Percentiles rank a stretch among this genome's conserved stretches.
Evolutionary conservation across 2,329 filamentous ascomycete species (phyloP).

Genomic region (Teratosphaeria zuluensis): DNA sequence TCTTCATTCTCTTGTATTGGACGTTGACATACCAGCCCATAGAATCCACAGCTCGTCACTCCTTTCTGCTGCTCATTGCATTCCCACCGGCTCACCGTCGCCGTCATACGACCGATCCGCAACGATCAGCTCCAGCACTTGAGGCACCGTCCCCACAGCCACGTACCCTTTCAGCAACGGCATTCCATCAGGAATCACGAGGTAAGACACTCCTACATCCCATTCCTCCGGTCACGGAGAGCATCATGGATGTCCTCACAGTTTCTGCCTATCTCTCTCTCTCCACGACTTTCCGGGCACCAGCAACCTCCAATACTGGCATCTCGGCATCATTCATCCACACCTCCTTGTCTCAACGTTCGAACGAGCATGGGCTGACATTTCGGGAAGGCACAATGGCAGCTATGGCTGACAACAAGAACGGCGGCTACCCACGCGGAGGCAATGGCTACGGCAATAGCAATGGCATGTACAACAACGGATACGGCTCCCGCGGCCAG

Average conservation of each 20-base stretch:
- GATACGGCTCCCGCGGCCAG: slow-evolving; percentile 20
- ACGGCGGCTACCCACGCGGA: slow-evolving; percentile 20
- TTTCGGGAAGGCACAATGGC: slow-evolving; percentile 15
- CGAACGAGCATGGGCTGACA: background rate
- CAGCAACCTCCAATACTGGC: background rate
- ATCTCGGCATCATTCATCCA: background rate
- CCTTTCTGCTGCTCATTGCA: slow-evolving; percentile 19
- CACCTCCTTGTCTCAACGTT: background rate
- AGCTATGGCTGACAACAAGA: slow-evolving; percentile 25
- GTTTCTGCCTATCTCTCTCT: background rate
- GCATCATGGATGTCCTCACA: background rate
- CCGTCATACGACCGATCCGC: background rate
- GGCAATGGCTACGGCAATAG: slow-evolving; percentile 21
- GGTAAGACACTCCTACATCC: background rate
- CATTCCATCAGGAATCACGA: background rate
- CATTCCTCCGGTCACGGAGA: background rate
- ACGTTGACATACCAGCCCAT: slow-evolving; percentile 24
- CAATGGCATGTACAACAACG: slow-evolving; percentile 21
- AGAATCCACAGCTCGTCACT: slow-evolving; percentile 25
- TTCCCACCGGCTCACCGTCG: slow-evolving; percentile 10
- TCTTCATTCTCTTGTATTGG: slow-evolving; percentile 30
- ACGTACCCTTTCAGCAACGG: background rate
- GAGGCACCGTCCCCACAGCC: background rate
- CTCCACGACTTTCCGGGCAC: background rate
- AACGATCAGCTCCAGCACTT: background rate